phyloP scores from a whole-genome alignment of 1,139 yeast genomes.

The Wickerhamiella pararugosa region DNA sequence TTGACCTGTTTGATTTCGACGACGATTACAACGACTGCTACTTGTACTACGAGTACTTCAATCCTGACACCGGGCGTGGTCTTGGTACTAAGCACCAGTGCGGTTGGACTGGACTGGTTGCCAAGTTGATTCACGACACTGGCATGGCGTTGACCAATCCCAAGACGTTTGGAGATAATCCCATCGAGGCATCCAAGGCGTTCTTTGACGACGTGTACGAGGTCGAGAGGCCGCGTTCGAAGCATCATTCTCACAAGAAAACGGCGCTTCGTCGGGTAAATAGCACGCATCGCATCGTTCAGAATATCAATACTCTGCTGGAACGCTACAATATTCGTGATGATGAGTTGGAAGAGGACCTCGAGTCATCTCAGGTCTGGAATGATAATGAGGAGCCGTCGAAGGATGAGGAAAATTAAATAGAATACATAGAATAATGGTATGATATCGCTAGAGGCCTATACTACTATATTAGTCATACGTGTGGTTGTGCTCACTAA shows the following conservation, averaged over 20 bases:
- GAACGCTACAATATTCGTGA: constrained; percentile 13
- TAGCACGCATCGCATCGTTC: constrained; percentile 12
- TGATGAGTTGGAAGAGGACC: constrained; percentile 12
- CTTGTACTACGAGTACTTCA: constrained; percentile 80
- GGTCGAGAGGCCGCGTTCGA: constrained; percentile 10
- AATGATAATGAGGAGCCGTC: no score
- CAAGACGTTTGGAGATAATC: constrained; percentile 22
- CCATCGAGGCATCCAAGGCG: constrained; percentile 26
- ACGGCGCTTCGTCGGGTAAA: constrained; percentile 11
- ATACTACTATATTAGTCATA: no score
- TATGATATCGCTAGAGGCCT: no score
- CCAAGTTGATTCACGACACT: constrained; percentile 85
- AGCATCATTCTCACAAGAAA: constrained; percentile 14
- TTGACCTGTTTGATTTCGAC: constrained; percentile 48
- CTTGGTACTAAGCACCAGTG: constrained; percentile 91
- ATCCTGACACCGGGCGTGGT: constrained; percentile 93
- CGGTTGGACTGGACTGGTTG: constrained; percentile 95
- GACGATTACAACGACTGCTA: constrained; percentile 62
- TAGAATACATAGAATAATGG: no score
- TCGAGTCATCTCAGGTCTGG: constrained; percentile 6
- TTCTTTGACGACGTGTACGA: constrained; percentile 26
- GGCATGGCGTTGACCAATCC: constrained; percentile 39
- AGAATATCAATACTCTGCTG: constrained; percentile 13
- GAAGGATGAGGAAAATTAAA: no score
- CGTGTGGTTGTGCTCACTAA: no score